Base-by-base conservation (phyloP, 306 rosid species). In the Oxytropis ochrocephala region DNA sequence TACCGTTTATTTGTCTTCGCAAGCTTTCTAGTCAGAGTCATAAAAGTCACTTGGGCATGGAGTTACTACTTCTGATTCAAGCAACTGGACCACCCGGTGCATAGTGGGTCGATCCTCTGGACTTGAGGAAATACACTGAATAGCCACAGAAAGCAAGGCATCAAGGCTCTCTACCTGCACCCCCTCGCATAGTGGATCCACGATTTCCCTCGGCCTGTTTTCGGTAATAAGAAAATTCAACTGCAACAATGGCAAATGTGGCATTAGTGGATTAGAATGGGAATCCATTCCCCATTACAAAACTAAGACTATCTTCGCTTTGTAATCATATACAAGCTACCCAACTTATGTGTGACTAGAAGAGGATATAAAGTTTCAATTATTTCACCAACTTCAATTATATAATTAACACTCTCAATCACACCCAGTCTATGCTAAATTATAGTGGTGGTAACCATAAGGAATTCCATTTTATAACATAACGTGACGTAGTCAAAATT, bases 41-140 rank as follows among this genome's bases (percentile, higher is more conserved):
- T 85, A 95, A 75, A 89, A 95, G 75, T 95, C 97, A 64, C 99
- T 91, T 52, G 95, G 97, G 89, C 97, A 95, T 6, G 97, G 99
- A 57, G 99, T 89, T 89, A 87, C 83, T 70, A 95, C 91, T 81
- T 95, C 99, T 21, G 99, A 83, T 82, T 95, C 99, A 64, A 95
- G 91, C 65, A 91, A 59, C 85, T 95, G 96, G 73, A 91, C 91
- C 53, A 95, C 96, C 74, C 99, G 83, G 67, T 95, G 99, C 99
- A 95, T 95, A 5, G 95, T 89, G 48, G 96, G 99, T 41, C 97
- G 90, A 67, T 91, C 99, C 62, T 91, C 97, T 18, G 99, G 88
- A 80, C 72, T 86, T 4, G 97, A 87, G 50, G 96, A 95, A 83
- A 95, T 91, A 52, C 99, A 95, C 68, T 85, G 95, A 64, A 83